A percentile compares a stretch with the other conserved stretches of the same genome.
These are phyloP conservation scores for Plenodomus lindquistii DNA, from an alignment of 2,329 filamentous ascomycete species.

Conservation along the genomic window DNA sequence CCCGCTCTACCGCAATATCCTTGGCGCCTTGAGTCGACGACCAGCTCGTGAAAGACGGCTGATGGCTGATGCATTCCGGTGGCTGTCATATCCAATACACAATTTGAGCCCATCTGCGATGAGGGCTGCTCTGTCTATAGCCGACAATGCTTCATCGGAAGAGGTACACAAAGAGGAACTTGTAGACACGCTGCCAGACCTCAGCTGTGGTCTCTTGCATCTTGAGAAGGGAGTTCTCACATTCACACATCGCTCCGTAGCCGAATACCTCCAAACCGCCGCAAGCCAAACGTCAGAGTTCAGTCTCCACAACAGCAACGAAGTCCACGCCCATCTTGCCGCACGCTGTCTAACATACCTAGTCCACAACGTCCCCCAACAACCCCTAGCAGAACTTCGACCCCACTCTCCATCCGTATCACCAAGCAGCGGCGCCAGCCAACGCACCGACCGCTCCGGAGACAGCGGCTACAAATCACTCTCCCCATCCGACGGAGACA, in stretches of 20 bases:
- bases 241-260: conserved; percentile 32
- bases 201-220: conserved; percentile 32
- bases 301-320: conserved; percentile 25
- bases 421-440: conserved; percentile 24
- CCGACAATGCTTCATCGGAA: conserved; percentile 3
- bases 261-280: conserved; percentile 26
- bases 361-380: conserved; percentile 30
- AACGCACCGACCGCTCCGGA: conserved; percentile 28
- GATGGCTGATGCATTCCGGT: conserved; percentile 28
- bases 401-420: conserved; percentile 13
- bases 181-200: conserved; percentile 20
- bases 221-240: conserved; percentile 18
- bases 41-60: conserved; percentile 23
- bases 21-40: conserved; percentile 20
- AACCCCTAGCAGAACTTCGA: conserved; percentile 22
- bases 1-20: conserved; percentile 25
- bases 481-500: conserved; percentile 29
- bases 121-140: conserved; percentile 20
- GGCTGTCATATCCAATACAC: conserved; percentile 31
- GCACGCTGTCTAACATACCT: conserved; percentile 34
- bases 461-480: conserved; percentile 40
- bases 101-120: conserved; percentile 22
- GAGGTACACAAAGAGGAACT: conserved; percentile 6
- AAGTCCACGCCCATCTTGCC: conserved; percentile 34
- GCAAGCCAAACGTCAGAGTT: conserved; percentile 25